These are phyloP conservation scores for Fistulinella cinereoalba DNA, from an alignment of 1,284 basidiomycete species.

Conservation along the genomic window DNA sequence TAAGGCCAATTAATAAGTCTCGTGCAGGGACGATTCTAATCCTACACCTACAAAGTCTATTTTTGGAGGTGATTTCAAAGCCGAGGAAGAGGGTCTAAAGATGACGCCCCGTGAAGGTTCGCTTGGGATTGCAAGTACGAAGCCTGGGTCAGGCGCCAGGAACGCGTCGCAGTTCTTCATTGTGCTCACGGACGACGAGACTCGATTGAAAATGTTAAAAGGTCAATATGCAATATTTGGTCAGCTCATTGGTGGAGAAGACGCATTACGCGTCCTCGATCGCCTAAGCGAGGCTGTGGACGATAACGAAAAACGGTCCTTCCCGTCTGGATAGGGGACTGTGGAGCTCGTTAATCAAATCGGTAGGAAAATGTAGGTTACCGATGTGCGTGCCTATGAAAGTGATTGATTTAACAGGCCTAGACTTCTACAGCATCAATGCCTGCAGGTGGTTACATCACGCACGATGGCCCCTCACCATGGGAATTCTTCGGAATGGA, in stretches of 20 bases:
- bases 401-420: not conserved
- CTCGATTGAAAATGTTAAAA: conserved; percentile 40
- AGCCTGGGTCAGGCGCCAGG: conserved; percentile 37
- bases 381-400: not conserved
- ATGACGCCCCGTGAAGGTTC: conserved; percentile 39
- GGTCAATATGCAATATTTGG: conserved; percentile 51
- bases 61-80: conserved; percentile 50
- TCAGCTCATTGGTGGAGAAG: conserved; percentile 33
- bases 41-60: conserved; percentile 37
- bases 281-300: conserved; percentile 36
- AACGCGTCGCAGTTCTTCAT: conserved; percentile 53
- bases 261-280: conserved; percentile 37
- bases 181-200: conserved; percentile 42
- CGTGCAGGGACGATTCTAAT: conserved; percentile 9
- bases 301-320: conserved; percentile 35
- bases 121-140: conserved; percentile 49
- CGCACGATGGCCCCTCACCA: not conserved
- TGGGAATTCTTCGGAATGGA: not conserved
- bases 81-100: conserved; percentile 46
- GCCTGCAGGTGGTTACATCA: conserved; percentile 5
- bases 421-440: not conserved
- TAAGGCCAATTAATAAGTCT: conserved; percentile 15
- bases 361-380: conserved; percentile 9
- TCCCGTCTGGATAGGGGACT: conserved; percentile 46
- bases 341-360: conserved; percentile 25